These are phyloP conservation scores for Hypholoma fasciculare DNA, from an alignment of 768 basidiomycete genomes.

Conservation along the genomic window DNA sequence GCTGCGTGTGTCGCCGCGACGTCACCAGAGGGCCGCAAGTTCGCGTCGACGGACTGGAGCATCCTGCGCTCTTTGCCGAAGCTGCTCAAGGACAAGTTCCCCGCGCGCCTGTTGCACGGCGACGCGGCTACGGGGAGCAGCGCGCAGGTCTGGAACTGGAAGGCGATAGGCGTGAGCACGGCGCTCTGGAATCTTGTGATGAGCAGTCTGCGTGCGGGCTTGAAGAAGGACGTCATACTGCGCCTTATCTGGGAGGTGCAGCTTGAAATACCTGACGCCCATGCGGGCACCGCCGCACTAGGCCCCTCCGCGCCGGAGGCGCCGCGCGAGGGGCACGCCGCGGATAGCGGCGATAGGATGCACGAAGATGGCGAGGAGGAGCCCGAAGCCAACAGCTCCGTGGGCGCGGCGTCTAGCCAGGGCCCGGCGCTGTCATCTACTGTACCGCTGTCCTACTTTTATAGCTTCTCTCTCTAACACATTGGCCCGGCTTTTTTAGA, in stretches of 20 bases:
- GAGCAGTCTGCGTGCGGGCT: constrained; percentile 54
- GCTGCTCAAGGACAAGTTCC: constrained; percentile 73
- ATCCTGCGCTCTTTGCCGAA: constrained; percentile 70
- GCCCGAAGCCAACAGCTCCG: constrained; percentile 5
- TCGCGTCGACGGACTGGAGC: constrained; percentile 70
- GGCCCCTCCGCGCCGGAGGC: not conserved
- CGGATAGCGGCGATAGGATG: constrained; percentile 26
- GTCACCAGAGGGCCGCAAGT: constrained; percentile 59
- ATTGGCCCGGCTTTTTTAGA: constrained; percentile 23
- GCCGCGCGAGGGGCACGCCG: not conserved
- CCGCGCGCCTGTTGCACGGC: constrained; percentile 58
- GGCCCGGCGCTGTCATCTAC: constrained; percentile 9
- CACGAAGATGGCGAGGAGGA: constrained; percentile 20
- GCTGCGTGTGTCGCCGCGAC: constrained; percentile 41
- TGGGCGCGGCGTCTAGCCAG: not conserved
- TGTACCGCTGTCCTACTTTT: constrained; percentile 4
- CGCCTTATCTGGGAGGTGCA: constrained; percentile 60
- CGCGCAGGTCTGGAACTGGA: constrained; percentile 74
- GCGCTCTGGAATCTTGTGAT: constrained; percentile 75
- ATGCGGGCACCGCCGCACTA: not conserved
- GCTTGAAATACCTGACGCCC: constrained; percentile 42
- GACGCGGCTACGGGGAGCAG: constrained; percentile 60
- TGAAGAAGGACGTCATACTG: constrained; percentile 63
- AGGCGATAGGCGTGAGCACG: constrained; percentile 68
- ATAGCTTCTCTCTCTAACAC: constrained; percentile 2